Evolutionary conservation across 768 basidiomycete species (phyloP).

Genomic region (Atractiella rhizophila): DNA sequence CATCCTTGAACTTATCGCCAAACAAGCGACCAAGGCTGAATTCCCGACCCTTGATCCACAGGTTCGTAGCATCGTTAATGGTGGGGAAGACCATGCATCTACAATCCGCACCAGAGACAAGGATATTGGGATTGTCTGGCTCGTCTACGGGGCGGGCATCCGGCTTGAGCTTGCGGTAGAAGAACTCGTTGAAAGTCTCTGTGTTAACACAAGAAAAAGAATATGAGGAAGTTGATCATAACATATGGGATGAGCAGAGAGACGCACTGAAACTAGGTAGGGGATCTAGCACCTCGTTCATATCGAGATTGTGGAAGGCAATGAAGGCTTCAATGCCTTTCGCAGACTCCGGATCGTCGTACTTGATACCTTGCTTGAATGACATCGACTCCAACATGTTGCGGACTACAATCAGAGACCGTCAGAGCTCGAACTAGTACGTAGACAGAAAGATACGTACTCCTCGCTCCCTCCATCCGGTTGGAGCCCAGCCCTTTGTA

Average conservation of each 20-base stretch:
- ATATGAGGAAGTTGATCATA: too few relatives aligned
- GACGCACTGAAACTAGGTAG: conserved; percentile 52
- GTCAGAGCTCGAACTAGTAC: background rate
- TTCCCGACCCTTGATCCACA: conserved; percentile 96
- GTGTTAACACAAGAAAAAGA: background rate
- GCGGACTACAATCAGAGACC: conserved; percentile 29
- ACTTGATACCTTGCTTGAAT: conserved; percentile 81
- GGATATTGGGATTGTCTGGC: conserved; percentile 45
- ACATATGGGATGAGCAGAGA: background rate
- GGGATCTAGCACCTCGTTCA: conserved; percentile 60
- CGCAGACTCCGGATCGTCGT: conserved; percentile 60
- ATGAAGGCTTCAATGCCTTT: conserved; percentile 68
- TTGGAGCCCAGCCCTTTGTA: conserved; percentile 72
- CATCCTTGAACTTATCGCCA: conserved; percentile 46
- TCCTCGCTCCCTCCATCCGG: conserved; percentile 66
- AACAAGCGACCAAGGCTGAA: conserved; percentile 58
- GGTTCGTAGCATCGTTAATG: conserved; percentile 52
- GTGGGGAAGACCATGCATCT: conserved; percentile 85
- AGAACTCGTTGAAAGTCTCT: conserved; percentile 63
- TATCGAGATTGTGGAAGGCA: conserved; percentile 61
- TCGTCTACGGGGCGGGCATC: conserved; percentile 47
- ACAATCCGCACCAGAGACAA: conserved; percentile 80
- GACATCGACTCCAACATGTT: conserved; percentile 67
- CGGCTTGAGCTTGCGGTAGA: conserved; percentile 53
- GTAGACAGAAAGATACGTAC: conserved; percentile 25